These are phyloP conservation scores for Cryomyces minteri DNA, from an alignment of 495 filamentous ascomycete species.

Conservation along the genomic window DNA sequence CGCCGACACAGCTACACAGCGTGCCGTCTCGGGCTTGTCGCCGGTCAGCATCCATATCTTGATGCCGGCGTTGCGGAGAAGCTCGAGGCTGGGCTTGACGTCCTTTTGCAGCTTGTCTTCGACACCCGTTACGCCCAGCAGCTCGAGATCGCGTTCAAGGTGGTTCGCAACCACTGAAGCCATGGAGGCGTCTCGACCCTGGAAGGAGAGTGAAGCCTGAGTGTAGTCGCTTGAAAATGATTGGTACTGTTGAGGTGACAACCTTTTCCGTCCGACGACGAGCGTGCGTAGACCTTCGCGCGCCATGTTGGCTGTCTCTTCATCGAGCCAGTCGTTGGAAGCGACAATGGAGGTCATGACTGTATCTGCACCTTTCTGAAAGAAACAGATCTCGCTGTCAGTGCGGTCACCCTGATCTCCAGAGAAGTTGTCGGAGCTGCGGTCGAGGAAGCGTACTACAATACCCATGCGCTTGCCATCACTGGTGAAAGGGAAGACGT, in stretches of 20 bases:
- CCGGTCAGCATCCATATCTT: conserved; percentile 99
- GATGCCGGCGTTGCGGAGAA: conserved; percentile 94
- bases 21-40: conserved; percentile 95
- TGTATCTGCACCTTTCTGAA: conserved; percentile 95
- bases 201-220: conserved; percentile 61
- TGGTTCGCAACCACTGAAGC: conserved; percentile 58
- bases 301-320: conserved; percentile 98
- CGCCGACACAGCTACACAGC: conserved; percentile 86
- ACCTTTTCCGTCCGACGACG: conserved; percentile 72
- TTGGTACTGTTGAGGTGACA: conserved; percentile 57
- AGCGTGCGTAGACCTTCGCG: conserved; percentile 88
- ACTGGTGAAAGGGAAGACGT: conserved; percentile 94
- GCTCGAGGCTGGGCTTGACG: conserved; percentile 85
- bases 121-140: conserved; percentile 91
- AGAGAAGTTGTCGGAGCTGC: conserved; percentile 22
- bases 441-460: conserved; percentile 53
- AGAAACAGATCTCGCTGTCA: conserved; percentile 82
- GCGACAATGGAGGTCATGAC: conserved; percentile 91
- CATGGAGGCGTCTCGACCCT: conserved; percentile 63
- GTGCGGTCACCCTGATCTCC: conserved; percentile 5
- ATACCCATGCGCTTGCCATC: conserved; percentile 99
- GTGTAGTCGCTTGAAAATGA: conserved; percentile 62
- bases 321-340: conserved; percentile 94
- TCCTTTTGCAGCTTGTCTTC: conserved; percentile 92
- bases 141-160: conserved; percentile 75